Evolutionary conservation across 1,284 basidiomycete species (phyloP), one percentile per base, ranked within the genome.

Genomic region (Thecaphora thlaspeos): DNA sequence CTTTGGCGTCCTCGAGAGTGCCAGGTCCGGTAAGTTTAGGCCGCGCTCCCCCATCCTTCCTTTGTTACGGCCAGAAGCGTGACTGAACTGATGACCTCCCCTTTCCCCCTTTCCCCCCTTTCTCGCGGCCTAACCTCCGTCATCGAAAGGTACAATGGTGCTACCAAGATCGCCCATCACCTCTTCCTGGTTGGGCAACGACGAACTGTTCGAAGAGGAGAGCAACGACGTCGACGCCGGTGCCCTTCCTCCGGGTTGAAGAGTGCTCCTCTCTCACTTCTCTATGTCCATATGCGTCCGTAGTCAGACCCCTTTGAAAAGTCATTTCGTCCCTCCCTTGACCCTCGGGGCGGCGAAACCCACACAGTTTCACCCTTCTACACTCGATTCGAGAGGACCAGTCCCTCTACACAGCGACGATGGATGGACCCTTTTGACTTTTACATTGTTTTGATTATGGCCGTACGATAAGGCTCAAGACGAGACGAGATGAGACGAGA

Each of bases 1-100:
- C 5, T 99, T 94, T 76, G 95, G 95, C 41, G 86, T 98, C 50
- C 83, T 98, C 48, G 94, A 97, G 81, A 88, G 90, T 42, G 90
- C 92, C 19, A 81, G 92, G 47, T 92, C 91, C 40, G 93, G 92
- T 91, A 64, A 59, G 84, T 82, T 0, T 17, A 18, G 14, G 8
- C 5, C 8, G 23, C 40, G 19, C 5, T 21, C 37, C 7, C 19
- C n/a, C n/a, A n/a, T 39, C n/a, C n/a, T n/a, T n/a, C n/a, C 17
- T 39, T 39, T n/a, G 7, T n/a, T 39, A 52, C 18, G 12, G 5
- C 7, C 30, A n/a, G n/a, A n/a, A n/a, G n/a, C n/a, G n/a, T n/a
- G n/a, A n/a, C n/a, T n/a, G n/a, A n/a, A n/a, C n/a, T n/a, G n/a
- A n/a, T n/a, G n/a, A n/a, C n/a, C 23, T 23, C 23, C 11, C 14